Evolutionary conservation across 2,329 filamentous ascomycete species (phyloP), one percentile per base, ranked within the genome.

Genomic region (Juglanconis sp.): DNA sequence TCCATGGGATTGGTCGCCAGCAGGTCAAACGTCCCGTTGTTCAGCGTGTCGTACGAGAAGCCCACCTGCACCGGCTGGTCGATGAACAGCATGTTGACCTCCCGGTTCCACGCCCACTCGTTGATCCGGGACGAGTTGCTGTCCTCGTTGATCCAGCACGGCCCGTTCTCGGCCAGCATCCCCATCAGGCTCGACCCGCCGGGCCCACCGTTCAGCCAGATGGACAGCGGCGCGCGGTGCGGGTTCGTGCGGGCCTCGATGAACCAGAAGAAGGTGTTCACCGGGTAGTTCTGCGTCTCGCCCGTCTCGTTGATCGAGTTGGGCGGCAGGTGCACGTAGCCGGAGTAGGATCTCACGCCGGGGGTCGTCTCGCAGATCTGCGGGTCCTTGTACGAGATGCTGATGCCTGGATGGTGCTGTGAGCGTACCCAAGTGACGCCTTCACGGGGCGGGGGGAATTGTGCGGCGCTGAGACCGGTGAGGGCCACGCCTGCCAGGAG

Each of bases 251-350:
- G 77, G 13, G 84, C 76, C 66, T 87, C 84, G 63, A 87, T 82
- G 67, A 86, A 87, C 83, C 84, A 86, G 71, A 87, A 88, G 71
- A 87, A 87, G n/a, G 82, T 84, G 67, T 86, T 86, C 68, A 85
- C 83, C 63, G 82, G 70, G 65, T 85, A 82, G 40, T 72, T 66
- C 32, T 75, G 63, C 11, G 46, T 42, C 53, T 60, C 56, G n/a
- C 59, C 64, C 32, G 49, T 47, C 53, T 62, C 62, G 35, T 69
- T 65, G 49, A 77, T 65, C 1, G 77, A 72, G 34, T 74, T 75
- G 2, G 78, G 76, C 2, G 82, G 81, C 4, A 87, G 75, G 69
- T 83, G 79, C 13, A 87, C 79, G 64, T 86, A 87, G 38, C 85
- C 84, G 0, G 81, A 76, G 69, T 82, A 87, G 70, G 91, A 88